A percentile compares a stretch with the other conserved stretches of the same genome.
Evolutionary conservation across 2,329 filamentous ascomycete species (phyloP).

Genomic region (Cladorrhinum sp.): DNA sequence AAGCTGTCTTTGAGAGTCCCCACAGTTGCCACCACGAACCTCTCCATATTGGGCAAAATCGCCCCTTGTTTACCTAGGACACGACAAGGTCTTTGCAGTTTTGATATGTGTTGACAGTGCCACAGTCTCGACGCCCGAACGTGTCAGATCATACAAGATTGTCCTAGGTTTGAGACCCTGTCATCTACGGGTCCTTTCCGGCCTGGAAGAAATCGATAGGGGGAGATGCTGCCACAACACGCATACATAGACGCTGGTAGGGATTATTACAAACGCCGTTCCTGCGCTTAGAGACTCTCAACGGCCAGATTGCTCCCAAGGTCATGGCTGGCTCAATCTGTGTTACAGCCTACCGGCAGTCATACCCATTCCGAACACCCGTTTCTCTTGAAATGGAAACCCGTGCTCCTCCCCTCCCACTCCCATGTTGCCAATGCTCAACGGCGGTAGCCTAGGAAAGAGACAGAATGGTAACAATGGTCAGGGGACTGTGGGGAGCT

Average conservation of each 20-base stretch:
- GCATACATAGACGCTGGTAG: background rate
- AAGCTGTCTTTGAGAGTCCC: background rate
- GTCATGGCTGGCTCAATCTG: background rate
- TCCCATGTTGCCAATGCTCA: no score
- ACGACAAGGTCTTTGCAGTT: no score
- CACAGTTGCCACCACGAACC: background rate
- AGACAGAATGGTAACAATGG: background rate
- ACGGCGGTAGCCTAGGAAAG: no score
- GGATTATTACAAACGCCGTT: background rate
- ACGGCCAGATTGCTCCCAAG: background rate
- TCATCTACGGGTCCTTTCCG: background rate
- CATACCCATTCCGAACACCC: background rate
- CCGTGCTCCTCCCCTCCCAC: background rate
- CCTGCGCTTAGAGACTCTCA: background rate
- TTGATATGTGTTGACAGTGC: no score
- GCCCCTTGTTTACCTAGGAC: no score
- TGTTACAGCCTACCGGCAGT: background rate
- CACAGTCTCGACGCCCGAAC: background rate
- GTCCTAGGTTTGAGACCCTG: background rate
- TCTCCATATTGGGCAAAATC: no score
- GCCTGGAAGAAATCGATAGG: constrained; percentile 11
- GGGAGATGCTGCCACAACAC: constrained; percentile 15
- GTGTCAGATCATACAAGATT: background rate
- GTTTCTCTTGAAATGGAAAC: background rate
- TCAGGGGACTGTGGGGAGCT: background rate